phyloP scores from a whole-genome alignment of 2,329 filamentous ascomycete genomes.

The Aureobasidium melanogenum region DNA sequence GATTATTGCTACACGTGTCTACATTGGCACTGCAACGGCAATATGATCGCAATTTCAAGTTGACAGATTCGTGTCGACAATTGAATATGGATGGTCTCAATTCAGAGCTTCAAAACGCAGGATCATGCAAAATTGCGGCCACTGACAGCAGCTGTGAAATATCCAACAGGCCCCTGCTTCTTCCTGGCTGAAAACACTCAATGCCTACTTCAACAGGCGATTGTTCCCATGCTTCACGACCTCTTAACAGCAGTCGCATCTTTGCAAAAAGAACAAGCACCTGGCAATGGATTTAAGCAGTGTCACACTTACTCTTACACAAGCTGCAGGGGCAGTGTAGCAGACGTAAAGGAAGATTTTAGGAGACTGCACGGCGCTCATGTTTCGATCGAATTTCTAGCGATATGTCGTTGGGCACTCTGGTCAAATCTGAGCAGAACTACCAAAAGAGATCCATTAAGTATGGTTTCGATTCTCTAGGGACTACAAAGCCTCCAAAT shows the following conservation, averaged over 20 bases:
- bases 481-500: no score
- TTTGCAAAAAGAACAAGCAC: background rate
- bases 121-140: background rate
- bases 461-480: no score
- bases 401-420: background rate
- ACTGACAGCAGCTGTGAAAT: background rate
- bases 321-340: background rate
- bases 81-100: background rate
- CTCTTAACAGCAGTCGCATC: background rate
- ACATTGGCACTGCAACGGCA: conserved; percentile 6
- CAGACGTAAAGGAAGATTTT: background rate
- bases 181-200: background rate
- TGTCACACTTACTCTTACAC: background rate
- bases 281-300: background rate
- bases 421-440: background rate
- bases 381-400: no score
- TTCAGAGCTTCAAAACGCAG: background rate
- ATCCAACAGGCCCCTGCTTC: background rate
- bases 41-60: background rate
- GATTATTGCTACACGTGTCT: background rate
- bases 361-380: background rate
- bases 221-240: background rate
- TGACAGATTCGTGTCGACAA: background rate
- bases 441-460: background rate
- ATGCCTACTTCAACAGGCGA: background rate